phyloP scores from a whole-genome alignment of 2,329 filamentous ascomycete genomes.

The Xenosphaeropsis pyriputrescens region DNA sequence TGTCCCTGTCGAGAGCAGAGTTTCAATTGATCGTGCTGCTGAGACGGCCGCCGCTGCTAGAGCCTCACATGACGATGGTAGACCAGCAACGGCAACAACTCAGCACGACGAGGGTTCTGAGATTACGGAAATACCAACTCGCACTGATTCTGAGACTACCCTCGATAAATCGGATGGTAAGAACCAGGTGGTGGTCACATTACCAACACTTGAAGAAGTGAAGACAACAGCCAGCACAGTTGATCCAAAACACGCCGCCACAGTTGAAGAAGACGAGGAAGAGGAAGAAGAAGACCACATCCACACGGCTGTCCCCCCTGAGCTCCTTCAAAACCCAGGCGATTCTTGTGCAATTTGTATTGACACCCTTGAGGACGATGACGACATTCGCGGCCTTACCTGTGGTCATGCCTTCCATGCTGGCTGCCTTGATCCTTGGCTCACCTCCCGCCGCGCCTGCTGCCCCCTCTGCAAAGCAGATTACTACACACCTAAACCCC shows the following conservation, averaged over 20 bases:
- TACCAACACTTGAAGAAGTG: conserved; percentile 9
- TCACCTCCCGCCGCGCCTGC: conserved; percentile 85
- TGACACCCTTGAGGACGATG: conserved; percentile 84
- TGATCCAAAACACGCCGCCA: conserved; percentile 20
- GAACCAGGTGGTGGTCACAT: not conserved
- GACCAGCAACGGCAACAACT: conserved; percentile 10
- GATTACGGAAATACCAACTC: conserved; percentile 7
- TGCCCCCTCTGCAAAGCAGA: conserved; percentile 97
- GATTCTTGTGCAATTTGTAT: conserved; percentile 96
- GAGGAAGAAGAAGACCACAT: conserved; percentile 69
- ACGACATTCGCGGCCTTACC: conserved; percentile 83
- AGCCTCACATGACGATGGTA: conserved; percentile 1
- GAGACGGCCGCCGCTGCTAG: too few species aligned
- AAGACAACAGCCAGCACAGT: conserved; percentile 15
- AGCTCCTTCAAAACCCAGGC: conserved; percentile 67
- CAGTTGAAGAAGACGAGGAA: conserved; percentile 48
- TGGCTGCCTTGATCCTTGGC: conserved; percentile 88
- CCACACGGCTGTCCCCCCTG: conserved; percentile 65
- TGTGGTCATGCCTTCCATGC: conserved; percentile 99
- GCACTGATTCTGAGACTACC: conserved; percentile 10
- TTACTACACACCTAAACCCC: conserved; percentile 89
- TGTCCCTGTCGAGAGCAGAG: conserved; percentile 23
- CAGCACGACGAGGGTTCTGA: conserved; percentile 6
- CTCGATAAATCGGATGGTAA: conserved; percentile 2
- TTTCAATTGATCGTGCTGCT: conserved; percentile 16